These are phyloP conservation scores for Suhomyces guaymorum DNA, from an alignment of 1,139 yeast species.

Conservation along the genomic window DNA sequence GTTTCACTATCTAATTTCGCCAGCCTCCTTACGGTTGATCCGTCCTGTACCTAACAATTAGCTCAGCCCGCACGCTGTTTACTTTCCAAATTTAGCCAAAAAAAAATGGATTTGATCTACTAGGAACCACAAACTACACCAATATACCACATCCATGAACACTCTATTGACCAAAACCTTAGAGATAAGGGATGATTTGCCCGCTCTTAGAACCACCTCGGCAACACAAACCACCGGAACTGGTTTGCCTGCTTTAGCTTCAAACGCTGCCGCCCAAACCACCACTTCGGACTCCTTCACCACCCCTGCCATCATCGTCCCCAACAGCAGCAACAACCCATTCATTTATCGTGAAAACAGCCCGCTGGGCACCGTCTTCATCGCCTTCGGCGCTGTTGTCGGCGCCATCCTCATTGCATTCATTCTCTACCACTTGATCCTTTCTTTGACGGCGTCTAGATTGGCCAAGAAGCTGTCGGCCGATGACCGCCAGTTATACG, in stretches of 20 bases:
- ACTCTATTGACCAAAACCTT: slow-evolving; percentile 8
- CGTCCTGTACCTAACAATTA: no score
- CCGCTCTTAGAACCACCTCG: slow-evolving; percentile 9
- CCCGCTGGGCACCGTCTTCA: slow-evolving; percentile 78
- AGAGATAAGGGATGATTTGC: slow-evolving; percentile 10
- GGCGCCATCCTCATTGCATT: slow-evolving; percentile 55
- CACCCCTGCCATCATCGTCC: slow-evolving; percentile 65
- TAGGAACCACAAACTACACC: no score
- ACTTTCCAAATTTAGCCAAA: slow-evolving; percentile 13
- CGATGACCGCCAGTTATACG: slow-evolving; percentile 37
- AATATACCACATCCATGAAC: slow-evolving; percentile 7
- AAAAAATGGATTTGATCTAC: slow-evolving; percentile 9
- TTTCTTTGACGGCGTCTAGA: slow-evolving; percentile 40
- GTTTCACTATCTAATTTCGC: no score
- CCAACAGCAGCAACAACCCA: slow-evolving; percentile 58
- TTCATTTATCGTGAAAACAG: slow-evolving; percentile 50
- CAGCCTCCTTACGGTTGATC: no score
- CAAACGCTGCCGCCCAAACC: slow-evolving; percentile 17
- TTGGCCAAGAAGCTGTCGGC: slow-evolving; percentile 38
- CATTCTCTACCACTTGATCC: slow-evolving; percentile 39
- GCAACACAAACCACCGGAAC: slow-evolving; percentile 8
- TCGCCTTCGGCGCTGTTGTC: slow-evolving; percentile 71
- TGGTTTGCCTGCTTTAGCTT: slow-evolving; percentile 4
- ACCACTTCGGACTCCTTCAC: slow-evolving; percentile 29
- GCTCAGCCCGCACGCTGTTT: slow-evolving; percentile 8